Conservation (phyloP, 2,329 filamentous ascomycete species). For the Arthrinium puccinioides region DNA sequence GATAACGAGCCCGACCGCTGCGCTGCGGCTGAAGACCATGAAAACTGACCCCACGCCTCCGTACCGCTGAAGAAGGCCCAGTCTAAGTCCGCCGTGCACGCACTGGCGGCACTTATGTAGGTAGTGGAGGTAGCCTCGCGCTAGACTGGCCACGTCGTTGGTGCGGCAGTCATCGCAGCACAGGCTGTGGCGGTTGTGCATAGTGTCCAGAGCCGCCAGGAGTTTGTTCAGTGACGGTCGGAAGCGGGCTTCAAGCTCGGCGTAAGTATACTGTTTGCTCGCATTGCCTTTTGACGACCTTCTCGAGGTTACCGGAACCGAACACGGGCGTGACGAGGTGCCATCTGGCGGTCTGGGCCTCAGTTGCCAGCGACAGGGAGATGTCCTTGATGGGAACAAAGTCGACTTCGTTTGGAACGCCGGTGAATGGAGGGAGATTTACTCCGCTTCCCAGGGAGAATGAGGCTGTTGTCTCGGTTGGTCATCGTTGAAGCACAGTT, state of each 20-base stretch:
- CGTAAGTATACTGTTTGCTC: conserved; percentile 13
- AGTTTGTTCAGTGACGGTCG: conserved; percentile 21
- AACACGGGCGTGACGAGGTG: conserved; percentile 21
- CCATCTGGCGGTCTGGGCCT: conserved; percentile 14
- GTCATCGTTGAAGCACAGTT: conserved; percentile 17
- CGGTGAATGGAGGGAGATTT: too few relatives aligned
- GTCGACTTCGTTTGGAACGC: conserved; percentile 3
- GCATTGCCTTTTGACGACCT: conserved; percentile 16
- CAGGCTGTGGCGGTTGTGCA: conserved; percentile 16
- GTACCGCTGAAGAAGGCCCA: conserved; percentile 10
- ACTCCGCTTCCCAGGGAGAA: conserved; percentile 21
- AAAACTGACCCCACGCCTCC: background rate
- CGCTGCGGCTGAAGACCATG: too few relatives aligned
- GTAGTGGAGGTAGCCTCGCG: conserved; percentile 22
- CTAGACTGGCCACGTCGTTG: conserved; percentile 24
- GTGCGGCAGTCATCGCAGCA: conserved; percentile 27
- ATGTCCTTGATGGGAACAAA: conserved; percentile 24
- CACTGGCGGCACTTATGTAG: conserved; percentile 8
- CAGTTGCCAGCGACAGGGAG: conserved; percentile 15
- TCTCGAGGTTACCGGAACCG: conserved; percentile 15
- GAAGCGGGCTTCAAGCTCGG: conserved; percentile 21
- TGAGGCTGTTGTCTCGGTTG: conserved; percentile 23
- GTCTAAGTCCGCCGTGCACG: conserved; percentile 15
- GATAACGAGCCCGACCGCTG: too few relatives aligned
- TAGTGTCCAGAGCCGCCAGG: conserved; percentile 15